Evolutionary conservation across 768 basidiomycete species (phyloP).

Genomic region (Lentinula sp.): DNA sequence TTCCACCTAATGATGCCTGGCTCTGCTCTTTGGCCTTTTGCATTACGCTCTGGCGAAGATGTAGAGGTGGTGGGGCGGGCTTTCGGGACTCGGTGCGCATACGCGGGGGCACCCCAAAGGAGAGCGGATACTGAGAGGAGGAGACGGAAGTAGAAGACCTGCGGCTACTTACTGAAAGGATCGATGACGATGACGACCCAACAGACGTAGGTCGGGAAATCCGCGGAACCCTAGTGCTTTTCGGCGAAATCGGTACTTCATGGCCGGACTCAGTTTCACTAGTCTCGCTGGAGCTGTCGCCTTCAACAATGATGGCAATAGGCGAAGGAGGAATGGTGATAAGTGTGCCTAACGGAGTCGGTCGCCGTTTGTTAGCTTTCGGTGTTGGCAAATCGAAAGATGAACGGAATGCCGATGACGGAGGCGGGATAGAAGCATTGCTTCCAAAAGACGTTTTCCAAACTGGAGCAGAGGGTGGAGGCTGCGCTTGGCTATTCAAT

Average conservation of each 20-base stretch:
- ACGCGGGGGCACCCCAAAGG: slow-evolving; percentile 18
- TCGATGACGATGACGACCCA: slow-evolving; percentile 5
- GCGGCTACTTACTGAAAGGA: slow-evolving; percentile 4
- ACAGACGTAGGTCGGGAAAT: background rate
- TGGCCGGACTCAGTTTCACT: background rate
- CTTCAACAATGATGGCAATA: slow-evolving; percentile 41
- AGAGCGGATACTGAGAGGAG: slow-evolving; percentile 12
- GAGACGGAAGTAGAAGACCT: slow-evolving; percentile 10
- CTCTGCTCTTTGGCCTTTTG: slow-evolving; percentile 22
- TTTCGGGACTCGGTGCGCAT: slow-evolving; percentile 49
- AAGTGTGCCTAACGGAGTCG: slow-evolving; percentile 53
- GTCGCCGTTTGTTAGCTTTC: slow-evolving; percentile 50
- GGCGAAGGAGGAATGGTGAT: slow-evolving; percentile 75
- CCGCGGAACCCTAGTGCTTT: slow-evolving; percentile 11
- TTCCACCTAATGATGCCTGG: slow-evolving; percentile 19
- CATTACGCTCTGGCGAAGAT: slow-evolving; percentile 34
- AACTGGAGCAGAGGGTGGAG: slow-evolving; percentile 49
- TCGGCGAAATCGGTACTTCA: background rate
- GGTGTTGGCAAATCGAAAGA: slow-evolving; percentile 38
- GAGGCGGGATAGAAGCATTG: slow-evolving; percentile 28
- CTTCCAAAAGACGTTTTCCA: slow-evolving; percentile 51
- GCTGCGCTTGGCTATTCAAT: slow-evolving; percentile 14
- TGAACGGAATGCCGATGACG: slow-evolving; percentile 48
- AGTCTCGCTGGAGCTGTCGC: slow-evolving; percentile 3
- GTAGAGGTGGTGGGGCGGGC: slow-evolving; percentile 50